Evolutionary conservation across 1,139 yeast genomes (phyloP), one percentile per base, ranked within the genome.

Genomic region (Debaryomycetaceae sp.): DNA sequence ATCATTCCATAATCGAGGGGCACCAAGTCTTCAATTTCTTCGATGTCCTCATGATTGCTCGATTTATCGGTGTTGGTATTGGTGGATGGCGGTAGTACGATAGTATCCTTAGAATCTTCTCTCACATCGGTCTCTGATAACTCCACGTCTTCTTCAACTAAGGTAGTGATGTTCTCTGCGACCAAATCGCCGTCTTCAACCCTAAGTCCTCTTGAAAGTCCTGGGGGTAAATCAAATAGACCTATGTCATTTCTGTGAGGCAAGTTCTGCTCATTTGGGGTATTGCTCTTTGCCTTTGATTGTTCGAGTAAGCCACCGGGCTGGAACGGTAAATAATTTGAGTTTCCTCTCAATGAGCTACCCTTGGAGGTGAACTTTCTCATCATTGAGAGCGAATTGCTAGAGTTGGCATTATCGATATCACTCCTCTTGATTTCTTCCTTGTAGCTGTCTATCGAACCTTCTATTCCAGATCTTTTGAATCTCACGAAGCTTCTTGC

Each of bases 301-400:
- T 60, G 66, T 36, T 67, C 68, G 51, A 81, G 65, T 14, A 88
- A 62, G 2, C 98, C 98, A 52, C 99, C 98, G 0, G 99, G 99
- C 44, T 87, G 84, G 60, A 95, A 93, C 0, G 99, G 99, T 56
- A 93, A 68, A 57, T 79, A 87, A 22, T 83, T 78, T 0, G 96
- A 77, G 6, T 82, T 75, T 0, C 98, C 98, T 40, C 78, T 71
- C 2, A 88, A 68, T 3, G 83, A 69, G 43, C 83, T 86, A 24
- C 75, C 71, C 51, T 81, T 82, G 4, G 85, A 74, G 6, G 83
- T 80, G 51, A 83, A 80, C 48, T 83, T 78, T 52, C 99, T 75
- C 38, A 76, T 82, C 47, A 90, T 62, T 1, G 95, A 83, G 43
- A 90, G 68, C 0, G 96, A 87, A 51, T 84, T 85, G 17, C 83